Evolutionary conservation across 441 rosid species (phyloP).

Genomic region (Bruguiera hainesii): DNA sequence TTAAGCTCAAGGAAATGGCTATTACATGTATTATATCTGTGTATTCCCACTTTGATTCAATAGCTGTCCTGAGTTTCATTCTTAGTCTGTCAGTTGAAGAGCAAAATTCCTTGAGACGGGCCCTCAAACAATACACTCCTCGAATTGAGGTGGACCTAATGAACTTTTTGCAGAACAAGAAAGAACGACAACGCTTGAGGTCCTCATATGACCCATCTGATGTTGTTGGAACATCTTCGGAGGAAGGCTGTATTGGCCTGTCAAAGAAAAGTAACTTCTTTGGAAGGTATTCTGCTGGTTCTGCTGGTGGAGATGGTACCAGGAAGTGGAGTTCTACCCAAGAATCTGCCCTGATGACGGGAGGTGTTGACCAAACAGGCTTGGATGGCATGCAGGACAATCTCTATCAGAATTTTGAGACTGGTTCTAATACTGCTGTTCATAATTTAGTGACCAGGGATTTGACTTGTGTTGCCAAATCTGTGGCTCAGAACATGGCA

Average conservation of each 20-base stretch:
- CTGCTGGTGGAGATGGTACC: slow-evolving; percentile 76
- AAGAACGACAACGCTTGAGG: slow-evolving; percentile 81
- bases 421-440: slow-evolving; percentile 44
- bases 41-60: slow-evolving; percentile 79
- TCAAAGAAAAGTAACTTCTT: slow-evolving; percentile 68
- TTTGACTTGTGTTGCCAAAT: slow-evolving; percentile 35
- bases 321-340: slow-evolving; percentile 82
- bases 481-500: slow-evolving; percentile 43
- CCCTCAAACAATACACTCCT: slow-evolving; percentile 94
- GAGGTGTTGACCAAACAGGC: slow-evolving; percentile 46
- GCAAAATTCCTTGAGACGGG: slow-evolving; percentile 91
- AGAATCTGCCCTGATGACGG: slow-evolving; percentile 47
- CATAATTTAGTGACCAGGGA: slow-evolving; percentile 50
- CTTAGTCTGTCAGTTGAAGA: slow-evolving; percentile 97
- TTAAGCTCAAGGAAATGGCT: slow-evolving; percentile 91
- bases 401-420: slow-evolving; percentile 59
- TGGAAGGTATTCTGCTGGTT: slow-evolving; percentile 87
- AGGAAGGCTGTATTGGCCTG: slow-evolving; percentile 69
- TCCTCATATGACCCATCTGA: slow-evolving; percentile 85
- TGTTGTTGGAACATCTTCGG: slow-evolving; percentile 85
- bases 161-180: slow-evolving; percentile 91
- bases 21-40: slow-evolving; percentile 92
- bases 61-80: slow-evolving; percentile 86
- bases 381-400: slow-evolving; percentile 66
- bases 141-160: slow-evolving; percentile 97